phyloP scores from a whole-genome alignment of 2,329 filamentous ascomycete genomes.

The Botrytis fragariae region DNA sequence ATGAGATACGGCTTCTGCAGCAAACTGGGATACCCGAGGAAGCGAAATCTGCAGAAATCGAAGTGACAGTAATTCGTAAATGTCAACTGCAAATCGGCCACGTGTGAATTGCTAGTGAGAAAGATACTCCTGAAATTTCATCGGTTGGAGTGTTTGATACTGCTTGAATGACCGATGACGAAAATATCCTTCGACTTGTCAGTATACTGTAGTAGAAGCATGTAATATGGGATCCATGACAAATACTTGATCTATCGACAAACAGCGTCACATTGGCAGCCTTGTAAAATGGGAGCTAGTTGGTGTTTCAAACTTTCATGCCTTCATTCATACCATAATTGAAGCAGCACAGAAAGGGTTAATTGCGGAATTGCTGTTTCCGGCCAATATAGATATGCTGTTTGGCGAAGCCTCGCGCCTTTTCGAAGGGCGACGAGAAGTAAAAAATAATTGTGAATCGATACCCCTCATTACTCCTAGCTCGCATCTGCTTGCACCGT shows the following conservation, averaged over 20 bases:
- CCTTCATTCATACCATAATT: slow-evolving; percentile 43
- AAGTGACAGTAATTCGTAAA: slow-evolving; percentile 29
- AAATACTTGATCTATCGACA: slow-evolving; percentile 44
- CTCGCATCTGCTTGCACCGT: background rate
- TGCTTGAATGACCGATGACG: slow-evolving; percentile 32
- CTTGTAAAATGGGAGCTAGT: slow-evolving; percentile 48
- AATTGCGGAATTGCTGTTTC: slow-evolving; percentile 31
- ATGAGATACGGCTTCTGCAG: background rate
- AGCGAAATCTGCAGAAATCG: background rate
- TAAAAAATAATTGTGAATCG: background rate
- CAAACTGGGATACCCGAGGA: background rate
- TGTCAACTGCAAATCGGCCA: slow-evolving; percentile 40
- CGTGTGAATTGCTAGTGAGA: slow-evolving; percentile 35
- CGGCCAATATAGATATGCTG: background rate
- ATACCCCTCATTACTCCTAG: background rate
- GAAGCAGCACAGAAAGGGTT: slow-evolving; percentile 43
- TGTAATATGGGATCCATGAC: slow-evolving; percentile 51
- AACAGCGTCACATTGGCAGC: slow-evolving; percentile 45
- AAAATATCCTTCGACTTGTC: slow-evolving; percentile 32
- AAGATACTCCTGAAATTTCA: slow-evolving; percentile 41
- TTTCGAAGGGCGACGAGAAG: background rate
- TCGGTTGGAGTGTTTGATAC: slow-evolving; percentile 36
- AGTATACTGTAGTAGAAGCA: slow-evolving; percentile 42
- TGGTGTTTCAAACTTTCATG: slow-evolving; percentile 46
- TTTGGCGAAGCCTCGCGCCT: background rate